Base-by-base conservation (phyloP, 139 green algal genomes). In the Deuterostichococcus epilithicus region DNA sequence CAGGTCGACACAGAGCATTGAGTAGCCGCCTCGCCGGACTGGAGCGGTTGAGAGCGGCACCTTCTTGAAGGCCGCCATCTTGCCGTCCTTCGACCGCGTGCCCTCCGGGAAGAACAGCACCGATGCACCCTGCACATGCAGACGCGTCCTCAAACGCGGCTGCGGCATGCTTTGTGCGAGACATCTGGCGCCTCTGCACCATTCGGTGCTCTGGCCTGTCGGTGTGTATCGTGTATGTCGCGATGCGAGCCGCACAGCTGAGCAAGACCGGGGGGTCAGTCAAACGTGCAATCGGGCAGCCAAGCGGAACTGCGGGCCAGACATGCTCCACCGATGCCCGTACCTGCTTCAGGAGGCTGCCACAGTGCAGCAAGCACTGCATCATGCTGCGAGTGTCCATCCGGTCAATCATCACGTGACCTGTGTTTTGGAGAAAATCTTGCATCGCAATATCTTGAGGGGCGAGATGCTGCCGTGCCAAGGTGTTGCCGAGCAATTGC, bases 91-190 rank as follows among this genome's bases (percentile, higher is more conserved):
- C 45, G 63, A 82, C 68, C 93, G 81, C 2, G 94, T 97, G 70
- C 94, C 94, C 80, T 97, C 94, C 0, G 94, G 94, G 84, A 98
- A 98, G 85, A 98, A 97, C 4, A 97, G 81, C 68, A 97, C 86
- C 23, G 87, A 88, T 18, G 81, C 85, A 25, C 92, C 91, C 44
- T 85, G 73, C 26, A 75, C 37, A 8, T 8, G 36, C 32, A 37
- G 10, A 28, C 2, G n/a, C 20, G 5, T 30, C 20, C 26, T 28
- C 13, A 63, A 28, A 13, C 52, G 18, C 35, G 44, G 35, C 35
- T 44, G n/a, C n/a, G n/a, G n/a, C n/a, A n/a, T n/a, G n/a, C n/a
- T n/a, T n/a, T n/a, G n/a, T n/a, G n/a, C n/a, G n/a, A n/a, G n/a
- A n/a, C n/a, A n/a, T n/a, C n/a, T n/a, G n/a, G n/a, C n/a, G n/a